Percentiles rank a stretch among this genome's conserved stretches.
Conservation (phyloP, 2,329 filamentous ascomycete genomes). For the Exophiala viscosa region DNA sequence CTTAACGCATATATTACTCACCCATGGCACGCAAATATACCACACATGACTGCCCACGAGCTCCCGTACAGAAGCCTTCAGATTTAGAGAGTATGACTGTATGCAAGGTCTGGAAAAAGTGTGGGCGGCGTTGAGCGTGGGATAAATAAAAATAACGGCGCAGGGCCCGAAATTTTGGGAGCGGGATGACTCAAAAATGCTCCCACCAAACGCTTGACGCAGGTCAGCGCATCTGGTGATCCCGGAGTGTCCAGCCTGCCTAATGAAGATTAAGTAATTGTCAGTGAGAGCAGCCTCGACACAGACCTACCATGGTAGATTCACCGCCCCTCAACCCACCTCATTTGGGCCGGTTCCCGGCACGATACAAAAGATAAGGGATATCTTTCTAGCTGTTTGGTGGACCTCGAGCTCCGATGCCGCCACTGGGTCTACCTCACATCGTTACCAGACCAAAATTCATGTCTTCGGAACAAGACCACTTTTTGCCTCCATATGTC, state of each 20-base stretch:
- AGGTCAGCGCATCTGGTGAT: background rate
- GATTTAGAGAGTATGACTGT: slow-evolving; percentile 23
- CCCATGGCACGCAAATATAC: slow-evolving; percentile 94
- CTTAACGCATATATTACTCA: slow-evolving; percentile 46
- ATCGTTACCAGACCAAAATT: background rate
- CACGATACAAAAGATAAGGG: background rate
- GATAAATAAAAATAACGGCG: slow-evolving; percentile 22
- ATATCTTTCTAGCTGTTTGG: background rate
- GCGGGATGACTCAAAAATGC: slow-evolving; percentile 19
- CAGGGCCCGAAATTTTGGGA: slow-evolving; percentile 20
- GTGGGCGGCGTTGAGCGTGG: slow-evolving; percentile 23
- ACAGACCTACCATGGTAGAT: too few species aligned
- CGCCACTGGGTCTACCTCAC: slow-evolving; percentile 1
- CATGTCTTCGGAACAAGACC: background rate
- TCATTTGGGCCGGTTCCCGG: too few species aligned
- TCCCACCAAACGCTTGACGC: background rate
- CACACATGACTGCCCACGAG: slow-evolving; percentile 69
- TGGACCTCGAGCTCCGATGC: background rate
- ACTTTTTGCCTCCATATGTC: background rate
- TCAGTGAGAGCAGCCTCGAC: too few species aligned
- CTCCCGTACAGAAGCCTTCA: slow-evolving; percentile 6
- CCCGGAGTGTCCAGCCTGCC: background rate
- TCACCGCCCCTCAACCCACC: too few species aligned
- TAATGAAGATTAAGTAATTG: too few species aligned
- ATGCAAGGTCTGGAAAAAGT: slow-evolving; percentile 21